Conservation (phyloP, 1,139 yeast genomes). For the Saccharomyces hybrid region DNA sequence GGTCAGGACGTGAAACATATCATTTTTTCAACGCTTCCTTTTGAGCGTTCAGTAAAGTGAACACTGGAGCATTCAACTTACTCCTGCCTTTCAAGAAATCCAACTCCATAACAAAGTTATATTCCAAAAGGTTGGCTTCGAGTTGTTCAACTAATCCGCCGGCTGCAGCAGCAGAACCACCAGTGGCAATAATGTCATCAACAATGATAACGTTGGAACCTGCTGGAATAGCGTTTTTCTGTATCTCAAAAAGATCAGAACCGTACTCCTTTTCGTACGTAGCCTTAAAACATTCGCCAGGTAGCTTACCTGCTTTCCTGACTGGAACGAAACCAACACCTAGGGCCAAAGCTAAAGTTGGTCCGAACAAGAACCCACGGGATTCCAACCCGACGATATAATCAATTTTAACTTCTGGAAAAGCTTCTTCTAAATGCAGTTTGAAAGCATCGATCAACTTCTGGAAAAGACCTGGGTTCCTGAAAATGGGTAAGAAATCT, state of each 20-base stretch:
- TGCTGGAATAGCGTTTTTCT: constrained; percentile 67
- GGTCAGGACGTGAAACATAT: background rate
- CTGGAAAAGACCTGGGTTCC: constrained; percentile 70
- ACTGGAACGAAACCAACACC: constrained; percentile 91
- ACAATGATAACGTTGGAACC: constrained; percentile 80
- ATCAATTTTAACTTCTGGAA: constrained; percentile 56
- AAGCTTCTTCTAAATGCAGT: constrained; percentile 53
- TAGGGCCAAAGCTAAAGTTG: constrained; percentile 81
- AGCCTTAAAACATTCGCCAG: constrained; percentile 71
- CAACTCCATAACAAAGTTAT: constrained; percentile 83
- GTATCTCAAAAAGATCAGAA: constrained; percentile 80
- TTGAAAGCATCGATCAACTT: constrained; percentile 76
- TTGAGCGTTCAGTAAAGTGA: constrained; percentile 83
- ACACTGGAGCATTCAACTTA: constrained; percentile 74
- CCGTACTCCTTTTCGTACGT: constrained; percentile 90
- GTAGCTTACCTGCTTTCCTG: constrained; percentile 90
- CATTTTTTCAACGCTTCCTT: constrained; percentile 2
- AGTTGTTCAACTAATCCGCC: constrained; percentile 67
- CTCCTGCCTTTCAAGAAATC: constrained; percentile 93
- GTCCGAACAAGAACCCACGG: constrained; percentile 94
- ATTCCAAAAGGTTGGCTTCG: constrained; percentile 70
- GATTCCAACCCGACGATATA: constrained; percentile 92
- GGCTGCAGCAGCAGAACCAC: constrained; percentile 93
- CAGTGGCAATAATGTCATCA: constrained; percentile 96
- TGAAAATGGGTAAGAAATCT: constrained; percentile 90